Conservation (phyloP, 179 eudicot genomes). For the Silene coronaria region DNA sequence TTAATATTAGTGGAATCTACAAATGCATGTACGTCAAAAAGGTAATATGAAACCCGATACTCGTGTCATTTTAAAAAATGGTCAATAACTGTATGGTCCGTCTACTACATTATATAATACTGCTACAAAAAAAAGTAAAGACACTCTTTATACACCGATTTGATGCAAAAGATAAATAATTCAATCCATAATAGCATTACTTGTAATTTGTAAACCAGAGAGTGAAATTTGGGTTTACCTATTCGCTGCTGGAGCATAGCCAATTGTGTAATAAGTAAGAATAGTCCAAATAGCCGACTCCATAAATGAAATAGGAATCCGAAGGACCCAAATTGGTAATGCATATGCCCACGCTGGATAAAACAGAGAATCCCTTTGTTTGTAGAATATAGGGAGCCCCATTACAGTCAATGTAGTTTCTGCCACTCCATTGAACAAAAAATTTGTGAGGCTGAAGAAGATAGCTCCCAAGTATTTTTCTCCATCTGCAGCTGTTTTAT, state of each 20-base stretch:
- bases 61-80: too few species aligned
- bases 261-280: slow-evolving; percentile 76
- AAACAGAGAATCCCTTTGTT: slow-evolving; percentile 64
- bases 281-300: slow-evolving; percentile 66
- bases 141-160: too few species aligned
- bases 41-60: too few species aligned
- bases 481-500: slow-evolving; percentile 42
- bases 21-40: too few species aligned
- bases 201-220: too few species aligned
- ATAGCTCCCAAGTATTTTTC: slow-evolving; percentile 64
- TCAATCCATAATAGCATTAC: too few species aligned
- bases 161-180: too few species aligned
- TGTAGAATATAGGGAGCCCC: slow-evolving; percentile 66
- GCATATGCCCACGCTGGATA: slow-evolving; percentile 87
- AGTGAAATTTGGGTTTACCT: slow-evolving; percentile 31
- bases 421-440: slow-evolving; percentile 75
- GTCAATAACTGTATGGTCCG: too few species aligned
- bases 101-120: too few species aligned
- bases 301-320: slow-evolving; percentile 55
- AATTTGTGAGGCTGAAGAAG: slow-evolving; percentile 63
- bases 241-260: slow-evolving; percentile 63
- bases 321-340: slow-evolving; percentile 66
- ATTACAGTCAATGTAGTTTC: slow-evolving; percentile 63
- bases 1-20: too few species aligned
- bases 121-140: too few species aligned